These are phyloP conservation scores for Vishniacozyma victoriae DNA, from an alignment of 768 basidiomycete genomes.

Conservation along the genomic window DNA sequence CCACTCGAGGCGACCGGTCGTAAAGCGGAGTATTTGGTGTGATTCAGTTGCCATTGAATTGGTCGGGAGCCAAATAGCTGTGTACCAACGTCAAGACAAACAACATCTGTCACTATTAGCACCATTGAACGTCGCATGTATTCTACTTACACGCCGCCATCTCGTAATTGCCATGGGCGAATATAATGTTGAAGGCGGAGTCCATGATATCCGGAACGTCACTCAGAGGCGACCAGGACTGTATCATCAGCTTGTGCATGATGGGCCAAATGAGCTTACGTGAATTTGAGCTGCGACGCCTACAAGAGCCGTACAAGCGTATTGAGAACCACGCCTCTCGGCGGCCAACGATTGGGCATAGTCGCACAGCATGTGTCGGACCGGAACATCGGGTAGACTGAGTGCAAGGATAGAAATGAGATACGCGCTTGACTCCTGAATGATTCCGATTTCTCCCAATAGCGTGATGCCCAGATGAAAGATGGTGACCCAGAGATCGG, in stretches of 20 bases:
- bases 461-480: no score
- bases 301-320: no score
- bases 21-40: slow-evolving; percentile 1
- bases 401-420: no score
- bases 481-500: no score
- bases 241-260: neutral
- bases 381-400: no score
- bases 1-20: neutral
- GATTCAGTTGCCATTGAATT: neutral
- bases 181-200: slow-evolving; percentile 5
- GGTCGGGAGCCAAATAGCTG: slow-evolving; percentile 5
- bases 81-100: slow-evolving; percentile 11
- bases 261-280: neutral
- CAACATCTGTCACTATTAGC: slow-evolving; percentile 4
- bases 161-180: slow-evolving; percentile 13
- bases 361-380: no score
- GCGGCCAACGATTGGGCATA: no score
- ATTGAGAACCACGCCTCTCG: no score
- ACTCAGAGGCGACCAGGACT: slow-evolving; percentile 9
- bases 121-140: neutral
- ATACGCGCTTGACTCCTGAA: no score
- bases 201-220: slow-evolving; percentile 2
- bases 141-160: slow-evolving; percentile 10
- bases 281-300: neutral
- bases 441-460: no score